phyloP scores from a whole-genome alignment of 129 eudicot species.

The sunflower (Helianthus annuus) region HanXRQr2.0-SUNRISE NC_035440.2:116160231-116160730 shows the following conservation, averaged over 20 bases:
- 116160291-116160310: too few relatives aligned
- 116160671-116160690: not conserved
- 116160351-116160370: too few relatives aligned
- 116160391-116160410: not conserved
- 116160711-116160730: too few relatives aligned
- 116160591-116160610: slow-evolving; percentile 25
- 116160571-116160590: slow-evolving; percentile 39
- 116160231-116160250: too few relatives aligned
- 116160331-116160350: too few relatives aligned
- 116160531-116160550: slow-evolving; percentile 11
- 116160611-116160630: slow-evolving; percentile 14
- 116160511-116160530: slow-evolving; percentile 39
- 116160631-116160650: not conserved
- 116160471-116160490: slow-evolving; percentile 37
- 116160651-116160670: not conserved
- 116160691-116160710: too few relatives aligned
- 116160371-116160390: not conserved
- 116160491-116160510: slow-evolving; percentile 50
- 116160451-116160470: slow-evolving; percentile 54
- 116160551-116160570: slow-evolving; percentile 40
- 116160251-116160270: too few relatives aligned
- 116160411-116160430: slow-evolving; percentile 36
- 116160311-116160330: too few relatives aligned
- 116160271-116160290: too few relatives aligned
- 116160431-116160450: slow-evolving; percentile 59